Evolutionary conservation across 768 basidiomycete species (phyloP).

Genomic region (Obba rivulosa): DNA sequence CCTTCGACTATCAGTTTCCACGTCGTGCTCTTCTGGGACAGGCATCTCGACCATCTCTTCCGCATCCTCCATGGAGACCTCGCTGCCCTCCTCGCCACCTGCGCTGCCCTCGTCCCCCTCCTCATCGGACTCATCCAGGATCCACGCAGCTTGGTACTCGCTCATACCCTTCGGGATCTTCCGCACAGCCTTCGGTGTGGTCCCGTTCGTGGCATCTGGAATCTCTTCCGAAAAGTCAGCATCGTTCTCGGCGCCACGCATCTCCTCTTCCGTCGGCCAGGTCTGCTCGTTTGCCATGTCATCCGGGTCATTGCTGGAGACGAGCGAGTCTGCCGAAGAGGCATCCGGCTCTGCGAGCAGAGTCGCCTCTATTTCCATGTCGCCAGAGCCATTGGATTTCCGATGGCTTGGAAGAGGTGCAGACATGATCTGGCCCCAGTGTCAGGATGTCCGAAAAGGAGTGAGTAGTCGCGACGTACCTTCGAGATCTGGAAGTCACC

Average conservation of each 20-base stretch:
- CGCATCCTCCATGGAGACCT: constrained; percentile 34
- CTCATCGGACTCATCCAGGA: constrained; percentile 69
- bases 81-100: constrained; percentile 30
- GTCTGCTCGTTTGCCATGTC: constrained; percentile 94
- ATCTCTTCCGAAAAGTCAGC: constrained; percentile 31
- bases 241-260: constrained; percentile 40
- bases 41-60: constrained; percentile 57
- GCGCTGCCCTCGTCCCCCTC: constrained; percentile 26
- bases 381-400: constrained; percentile 28
- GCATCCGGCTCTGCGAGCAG: constrained; percentile 60
- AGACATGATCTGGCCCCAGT: constrained; percentile 57
- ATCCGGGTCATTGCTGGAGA: constrained; percentile 85
- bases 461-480: constrained; percentile 35
- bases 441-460: not conserved
- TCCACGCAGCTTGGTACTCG: constrained; percentile 97
- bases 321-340: constrained; percentile 74
- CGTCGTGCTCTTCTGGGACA: constrained; percentile 38
- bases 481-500: constrained; percentile 86
- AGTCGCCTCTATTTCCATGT: constrained; percentile 67
- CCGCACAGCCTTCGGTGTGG: constrained; percentile 76
- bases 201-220: constrained; percentile 63
- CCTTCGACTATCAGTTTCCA: constrained; percentile 49
- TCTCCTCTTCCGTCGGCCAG: constrained; percentile 98
- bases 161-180: constrained; percentile 93
- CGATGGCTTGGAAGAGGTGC: constrained; percentile 42